phyloP scores from a whole-genome alignment of 2,329 filamentous ascomycete species.

The Claviceps fusiformis region DNA sequence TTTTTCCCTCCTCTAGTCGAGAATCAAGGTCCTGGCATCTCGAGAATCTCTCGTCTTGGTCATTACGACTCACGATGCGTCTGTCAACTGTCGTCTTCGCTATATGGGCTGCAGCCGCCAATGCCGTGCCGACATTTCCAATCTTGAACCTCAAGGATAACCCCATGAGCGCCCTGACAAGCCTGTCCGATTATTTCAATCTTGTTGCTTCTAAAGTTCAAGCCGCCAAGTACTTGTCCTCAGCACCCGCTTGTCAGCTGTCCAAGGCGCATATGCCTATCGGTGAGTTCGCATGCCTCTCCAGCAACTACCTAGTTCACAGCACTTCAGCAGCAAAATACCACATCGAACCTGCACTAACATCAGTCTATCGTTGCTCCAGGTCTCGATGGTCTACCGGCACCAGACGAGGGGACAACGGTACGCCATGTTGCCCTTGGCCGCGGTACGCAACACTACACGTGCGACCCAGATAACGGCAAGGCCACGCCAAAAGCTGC shows the following conservation, averaged over 20 bases:
- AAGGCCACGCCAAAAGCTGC: constrained; percentile 47
- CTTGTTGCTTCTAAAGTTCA: constrained; percentile 42
- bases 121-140: constrained; percentile 30
- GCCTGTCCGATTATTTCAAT: constrained; percentile 49
- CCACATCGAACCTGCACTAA: not conserved
- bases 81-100: constrained; percentile 23
- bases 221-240: constrained; percentile 26
- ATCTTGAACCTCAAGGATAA: constrained; percentile 23
- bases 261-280: constrained; percentile 36
- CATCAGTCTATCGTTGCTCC: constrained; percentile 1
- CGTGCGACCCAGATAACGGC: constrained; percentile 51
- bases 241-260: constrained; percentile 38
- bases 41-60: not conserved
- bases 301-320: not conserved
- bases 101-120: constrained; percentile 30
- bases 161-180: constrained; percentile 25
- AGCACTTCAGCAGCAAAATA: not conserved
- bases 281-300: constrained; percentile 17
- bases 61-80: not conserved
- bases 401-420: constrained; percentile 43
- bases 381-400: constrained; percentile 46
- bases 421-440: constrained; percentile 74
- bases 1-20: not conserved
- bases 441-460: constrained; percentile 89
- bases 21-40: not conserved